Base-by-base conservation (phyloP, 352 stramenopile genomes). In the Globisporangium solare region DNA sequence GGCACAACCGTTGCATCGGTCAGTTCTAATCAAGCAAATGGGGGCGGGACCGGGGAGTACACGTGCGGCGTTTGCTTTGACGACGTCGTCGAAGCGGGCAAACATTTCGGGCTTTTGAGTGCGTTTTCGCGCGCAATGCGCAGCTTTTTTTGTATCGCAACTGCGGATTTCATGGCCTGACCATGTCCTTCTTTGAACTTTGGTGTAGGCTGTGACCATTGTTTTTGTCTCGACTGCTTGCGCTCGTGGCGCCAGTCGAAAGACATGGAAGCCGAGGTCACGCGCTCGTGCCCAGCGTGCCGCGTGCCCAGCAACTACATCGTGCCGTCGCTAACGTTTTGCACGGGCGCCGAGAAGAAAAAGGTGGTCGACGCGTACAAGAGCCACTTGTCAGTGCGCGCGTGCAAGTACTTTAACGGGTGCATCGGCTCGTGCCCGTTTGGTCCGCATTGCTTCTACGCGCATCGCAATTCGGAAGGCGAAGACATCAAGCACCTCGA, bases 51-150 rank as follows among this genome's bases (percentile, higher is more conserved):
- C 35, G 64, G 39, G 20, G 76, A 86, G 51, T 83, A 74, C 41
- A 89, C 74, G 22, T 92, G 82, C 47, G 82, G 82, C n/a, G 84
- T 92, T 31, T 92, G 82, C 70, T 89, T 92, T 53, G 82, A 92
- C 54, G 82, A 92, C 53, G 82, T 92, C 37, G 79, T 92, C 21
- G 65, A 89, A 52, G 74, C 64, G 11, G 79, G 79, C 60, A 92
- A 92, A 60, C 66, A 88, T 50, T 92, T 92, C 70, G 82, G 82
- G 0, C 70, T 92, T n/a, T 48, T 92, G 24, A 77, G 81, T 90
- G 67, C 56, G 75, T 71, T 45, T 35, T 35, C 7, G 27, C 5
- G 7, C 10, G 27, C 27, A 35, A 35, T 35, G 4, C 7, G 27
- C 27, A 27, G 24, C 27, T 11, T 35, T 35, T 35, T 35, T 35